Conservation (phyloP, 805 yeast genomes). For the Barnettozyma siamensis region DNA sequence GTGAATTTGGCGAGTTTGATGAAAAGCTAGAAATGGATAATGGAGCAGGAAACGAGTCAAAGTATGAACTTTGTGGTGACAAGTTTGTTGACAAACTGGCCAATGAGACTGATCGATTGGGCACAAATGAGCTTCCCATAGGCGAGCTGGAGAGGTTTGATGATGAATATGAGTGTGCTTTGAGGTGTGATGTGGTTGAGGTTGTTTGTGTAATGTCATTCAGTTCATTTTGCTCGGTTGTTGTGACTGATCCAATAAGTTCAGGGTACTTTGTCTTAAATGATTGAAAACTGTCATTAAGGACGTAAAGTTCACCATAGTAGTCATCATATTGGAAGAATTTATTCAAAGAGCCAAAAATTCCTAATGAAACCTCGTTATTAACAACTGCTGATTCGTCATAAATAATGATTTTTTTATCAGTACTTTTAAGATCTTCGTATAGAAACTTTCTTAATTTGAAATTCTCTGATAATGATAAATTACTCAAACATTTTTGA, state of each 20-base stretch:
- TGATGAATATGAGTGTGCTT: background rate
- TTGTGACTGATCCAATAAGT: conserved; percentile 15
- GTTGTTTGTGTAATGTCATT: background rate
- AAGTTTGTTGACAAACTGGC: conserved; percentile 11
- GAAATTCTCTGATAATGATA: conserved; percentile 46
- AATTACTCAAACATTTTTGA: conserved; percentile 52
- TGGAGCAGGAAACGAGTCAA: conserved; percentile 4
- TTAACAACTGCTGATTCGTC: conserved; percentile 18
- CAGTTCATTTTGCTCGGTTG: background rate
- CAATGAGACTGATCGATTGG: conserved; percentile 19
- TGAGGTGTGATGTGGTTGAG: background rate
- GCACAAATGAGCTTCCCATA: background rate
- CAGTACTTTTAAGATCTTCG: background rate
- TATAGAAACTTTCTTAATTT: conserved; percentile 35
- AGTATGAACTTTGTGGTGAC: conserved; percentile 6
- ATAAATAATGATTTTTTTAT: conserved; percentile 18
- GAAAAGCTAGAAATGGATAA: conserved; percentile 10
- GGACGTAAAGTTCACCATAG: conserved; percentile 36
- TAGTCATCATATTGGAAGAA: conserved; percentile 35
- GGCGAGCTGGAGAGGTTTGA: conserved; percentile 7
- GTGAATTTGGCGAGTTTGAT: conserved; percentile 19
- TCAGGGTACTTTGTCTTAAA: conserved; percentile 28
- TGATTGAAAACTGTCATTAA: conserved; percentile 37
- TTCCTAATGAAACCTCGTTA: conserved; percentile 30
- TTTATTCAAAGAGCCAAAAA: conserved; percentile 44